These are phyloP conservation scores for Picea engelmannii DNA, from an alignment of 83 land plant species.

Conservation along the genomic window DNA sequence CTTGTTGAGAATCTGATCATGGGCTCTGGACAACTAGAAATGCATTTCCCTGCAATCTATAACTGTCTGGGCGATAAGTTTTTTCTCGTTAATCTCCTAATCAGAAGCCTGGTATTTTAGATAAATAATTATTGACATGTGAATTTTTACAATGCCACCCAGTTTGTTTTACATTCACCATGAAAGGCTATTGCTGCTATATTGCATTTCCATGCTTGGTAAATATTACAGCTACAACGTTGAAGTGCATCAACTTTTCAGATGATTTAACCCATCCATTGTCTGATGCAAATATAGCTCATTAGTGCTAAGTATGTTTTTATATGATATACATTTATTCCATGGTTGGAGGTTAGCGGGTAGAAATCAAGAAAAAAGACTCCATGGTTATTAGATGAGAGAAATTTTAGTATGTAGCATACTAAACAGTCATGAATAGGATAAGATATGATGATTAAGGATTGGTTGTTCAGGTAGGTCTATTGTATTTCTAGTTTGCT, in stretches of 20 bases:
- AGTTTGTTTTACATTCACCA: background rate
- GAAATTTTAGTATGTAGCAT: background rate
- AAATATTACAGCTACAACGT: too few relatives aligned
- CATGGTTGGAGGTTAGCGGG: background rate
- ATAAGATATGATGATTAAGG: slow-evolving; percentile 4
- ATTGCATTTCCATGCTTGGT: background rate
- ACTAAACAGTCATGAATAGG: background rate
- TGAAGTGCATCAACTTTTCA: background rate
- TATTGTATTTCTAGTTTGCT: background rate
- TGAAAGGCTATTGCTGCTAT: background rate
- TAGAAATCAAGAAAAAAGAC: background rate
- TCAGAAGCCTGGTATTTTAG: background rate
- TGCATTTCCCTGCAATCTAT: background rate
- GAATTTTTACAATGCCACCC: background rate
- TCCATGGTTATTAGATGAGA: background rate
- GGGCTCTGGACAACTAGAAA: background rate
- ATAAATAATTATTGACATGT: background rate
- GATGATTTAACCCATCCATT: background rate
- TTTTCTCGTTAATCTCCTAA: background rate
- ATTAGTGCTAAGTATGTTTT: background rate
- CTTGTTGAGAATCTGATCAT: background rate
- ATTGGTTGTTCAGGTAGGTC: background rate
- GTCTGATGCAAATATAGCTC: background rate
- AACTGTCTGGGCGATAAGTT: background rate
- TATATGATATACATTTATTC: background rate